phyloP scores from a whole-genome alignment of 129 eudicot genomes.

The Dittrichia graveolens region DNA sequence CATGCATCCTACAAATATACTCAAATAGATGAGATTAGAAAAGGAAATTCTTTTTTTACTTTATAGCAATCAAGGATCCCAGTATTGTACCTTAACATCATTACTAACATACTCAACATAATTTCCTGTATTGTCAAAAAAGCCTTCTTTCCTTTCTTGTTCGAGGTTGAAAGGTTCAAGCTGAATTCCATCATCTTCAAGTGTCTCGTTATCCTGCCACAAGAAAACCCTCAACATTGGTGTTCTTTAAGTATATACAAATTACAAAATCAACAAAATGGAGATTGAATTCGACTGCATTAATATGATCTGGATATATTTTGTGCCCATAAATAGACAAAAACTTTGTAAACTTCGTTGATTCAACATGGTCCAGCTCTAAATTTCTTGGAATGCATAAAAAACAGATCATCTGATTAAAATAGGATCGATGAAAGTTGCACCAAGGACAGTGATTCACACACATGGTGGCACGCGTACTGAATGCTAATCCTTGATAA shows the following conservation, averaged over 20 bases:
- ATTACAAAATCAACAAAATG: slow-evolving; percentile 11
- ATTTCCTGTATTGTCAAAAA: slow-evolving; percentile 81
- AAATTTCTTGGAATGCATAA: not conserved
- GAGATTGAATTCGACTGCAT: not conserved
- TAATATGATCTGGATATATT: not conserved
- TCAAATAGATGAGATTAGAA: slow-evolving; percentile 13
- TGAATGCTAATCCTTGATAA: no score
- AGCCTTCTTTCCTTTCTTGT: slow-evolving; percentile 83
- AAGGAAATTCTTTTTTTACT: slow-evolving; percentile 13
- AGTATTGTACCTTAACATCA: slow-evolving; percentile 69
- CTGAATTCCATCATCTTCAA: slow-evolving; percentile 69
- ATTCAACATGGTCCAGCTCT: not conserved
- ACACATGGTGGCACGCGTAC: no score
- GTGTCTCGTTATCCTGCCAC: slow-evolving; percentile 72
- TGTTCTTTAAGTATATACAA: not conserved
- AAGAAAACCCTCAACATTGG: slow-evolving; percentile 29
- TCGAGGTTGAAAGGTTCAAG: slow-evolving; percentile 84
- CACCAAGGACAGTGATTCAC: no score
- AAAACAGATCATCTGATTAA: no score
- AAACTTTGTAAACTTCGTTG: not conserved
- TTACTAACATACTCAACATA: slow-evolving; percentile 70
- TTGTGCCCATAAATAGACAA: not conserved
- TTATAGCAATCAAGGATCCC: slow-evolving; percentile 6
- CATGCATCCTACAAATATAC: slow-evolving; percentile 84
- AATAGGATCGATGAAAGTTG: no score